Evolutionary conservation across 352 stramenopile genomes (phyloP).

Genomic region (Globisporangium recalcitrans): DNA sequence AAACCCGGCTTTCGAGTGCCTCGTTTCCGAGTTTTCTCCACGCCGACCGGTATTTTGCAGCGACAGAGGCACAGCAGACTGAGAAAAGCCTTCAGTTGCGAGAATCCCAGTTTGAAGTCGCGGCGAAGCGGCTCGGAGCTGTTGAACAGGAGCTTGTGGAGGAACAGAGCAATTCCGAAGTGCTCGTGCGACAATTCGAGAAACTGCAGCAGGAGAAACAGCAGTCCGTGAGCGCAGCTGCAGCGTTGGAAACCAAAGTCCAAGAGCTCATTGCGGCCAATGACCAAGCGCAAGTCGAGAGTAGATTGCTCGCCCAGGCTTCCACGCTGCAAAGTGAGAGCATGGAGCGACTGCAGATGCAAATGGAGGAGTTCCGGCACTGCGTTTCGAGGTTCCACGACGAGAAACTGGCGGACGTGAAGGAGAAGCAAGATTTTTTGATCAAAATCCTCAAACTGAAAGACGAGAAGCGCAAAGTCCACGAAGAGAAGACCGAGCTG

Average conservation of each 20-base stretch:
- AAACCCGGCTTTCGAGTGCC: constrained; percentile 7
- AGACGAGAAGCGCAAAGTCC: constrained; percentile 31
- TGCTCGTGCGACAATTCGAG: constrained; percentile 61
- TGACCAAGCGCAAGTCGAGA: neutral
- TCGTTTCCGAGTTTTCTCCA: constrained; percentile 51
- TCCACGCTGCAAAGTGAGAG: neutral
- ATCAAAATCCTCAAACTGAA: constrained; percentile 46
- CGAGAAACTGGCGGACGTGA: constrained; percentile 21
- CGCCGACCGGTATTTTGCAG: constrained; percentile 37
- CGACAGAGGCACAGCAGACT: constrained; percentile 21
- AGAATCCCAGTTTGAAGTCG: constrained; percentile 27
- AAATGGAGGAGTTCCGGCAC: neutral
- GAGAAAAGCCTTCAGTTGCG: constrained; percentile 23
- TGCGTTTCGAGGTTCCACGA: constrained; percentile 10
- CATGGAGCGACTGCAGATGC: neutral
- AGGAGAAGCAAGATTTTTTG: constrained; percentile 42
- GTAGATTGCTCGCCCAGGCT: neutral
- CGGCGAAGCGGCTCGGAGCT: constrained; percentile 47
- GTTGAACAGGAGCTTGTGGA: constrained; percentile 64
- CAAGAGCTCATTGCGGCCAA: neutral
- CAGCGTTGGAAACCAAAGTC: neutral
- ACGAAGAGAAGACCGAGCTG: constrained; percentile 27
- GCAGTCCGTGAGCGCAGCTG: neutral
- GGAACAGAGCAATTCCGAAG: constrained; percentile 63
- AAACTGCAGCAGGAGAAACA: constrained; percentile 30